Evolutionary conservation across 371 early-diverging fungal genomes (phyloP).

Genomic region (Mucor racemosus): DNA sequence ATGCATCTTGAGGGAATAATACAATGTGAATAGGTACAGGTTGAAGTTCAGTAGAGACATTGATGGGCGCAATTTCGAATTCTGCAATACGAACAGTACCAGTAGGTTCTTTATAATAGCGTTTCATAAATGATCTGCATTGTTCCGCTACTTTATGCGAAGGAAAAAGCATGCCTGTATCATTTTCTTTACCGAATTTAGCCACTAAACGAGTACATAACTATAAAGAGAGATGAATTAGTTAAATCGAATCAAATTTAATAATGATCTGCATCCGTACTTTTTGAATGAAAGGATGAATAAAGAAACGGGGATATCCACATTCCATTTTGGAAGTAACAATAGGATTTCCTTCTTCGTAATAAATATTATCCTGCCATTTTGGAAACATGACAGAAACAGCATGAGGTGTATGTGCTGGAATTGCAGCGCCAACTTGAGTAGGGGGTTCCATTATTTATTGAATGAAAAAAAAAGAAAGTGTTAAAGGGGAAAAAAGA

Average conservation of each 20-base stretch:
- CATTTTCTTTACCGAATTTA: constrained; percentile 70
- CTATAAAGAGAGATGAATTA: constrained; percentile 13
- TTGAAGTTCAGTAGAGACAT: constrained; percentile 32
- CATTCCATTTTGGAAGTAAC: constrained; percentile 77
- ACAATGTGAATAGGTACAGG: constrained; percentile 67
- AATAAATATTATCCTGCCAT: constrained; percentile 90
- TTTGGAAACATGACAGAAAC: constrained; percentile 93
- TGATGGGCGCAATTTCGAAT: constrained; percentile 54
- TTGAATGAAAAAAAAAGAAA: constrained; percentile 3
- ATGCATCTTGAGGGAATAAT: constrained; percentile 73
- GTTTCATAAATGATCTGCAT: constrained; percentile 71
- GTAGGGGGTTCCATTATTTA: constrained; percentile 39
- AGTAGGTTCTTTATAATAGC: constrained; percentile 39
- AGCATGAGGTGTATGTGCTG: constrained; percentile 81
- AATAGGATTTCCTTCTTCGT: constrained; percentile 85
- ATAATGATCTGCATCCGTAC: constrained; percentile 37
- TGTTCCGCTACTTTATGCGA: constrained; percentile 70
- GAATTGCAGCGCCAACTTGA: constrained; percentile 67
- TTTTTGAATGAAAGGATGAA: constrained; percentile 72
- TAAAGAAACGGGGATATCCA: constrained; percentile 96
- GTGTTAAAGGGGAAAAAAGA: not conserved
- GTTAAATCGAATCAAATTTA: not conserved
- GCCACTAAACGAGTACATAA: constrained; percentile 53
- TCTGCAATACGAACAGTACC: constrained; percentile 67
- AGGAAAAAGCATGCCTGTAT: constrained; percentile 78